phyloP scores from a whole-genome alignment of 352 stramenopile species.

The Achlya hypogyna region DNA sequence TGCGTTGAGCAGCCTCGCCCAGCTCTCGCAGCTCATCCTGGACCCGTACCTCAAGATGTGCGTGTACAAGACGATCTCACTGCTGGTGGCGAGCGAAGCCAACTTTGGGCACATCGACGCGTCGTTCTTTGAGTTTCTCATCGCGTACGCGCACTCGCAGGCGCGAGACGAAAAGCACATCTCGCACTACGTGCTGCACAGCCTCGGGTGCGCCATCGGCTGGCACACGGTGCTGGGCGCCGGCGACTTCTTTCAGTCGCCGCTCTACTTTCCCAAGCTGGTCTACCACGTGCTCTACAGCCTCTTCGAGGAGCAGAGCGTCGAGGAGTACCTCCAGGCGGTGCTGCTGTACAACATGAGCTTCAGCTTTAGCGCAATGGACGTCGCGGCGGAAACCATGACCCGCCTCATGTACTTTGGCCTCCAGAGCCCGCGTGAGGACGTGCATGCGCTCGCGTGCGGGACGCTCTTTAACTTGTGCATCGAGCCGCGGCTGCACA shows the following conservation, averaged over 20 bases:
- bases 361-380: constrained; percentile 48
- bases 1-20: constrained; percentile 44
- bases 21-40: constrained; percentile 34
- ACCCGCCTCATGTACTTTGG: constrained; percentile 33
- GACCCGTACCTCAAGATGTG: constrained; percentile 6
- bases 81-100: constrained; percentile 37
- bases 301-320: constrained; percentile 29
- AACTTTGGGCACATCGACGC: constrained; percentile 38
- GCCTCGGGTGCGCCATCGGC: constrained; percentile 45
- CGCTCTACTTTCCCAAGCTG: constrained; percentile 34
- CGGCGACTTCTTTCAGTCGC: constrained; percentile 42
- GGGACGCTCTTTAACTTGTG: constrained; percentile 57
- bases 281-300: constrained; percentile 37
- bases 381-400: constrained; percentile 33
- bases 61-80: constrained; percentile 28
- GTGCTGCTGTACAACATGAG: constrained; percentile 69
- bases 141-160: constrained; percentile 34
- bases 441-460: constrained; percentile 28
- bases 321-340: constrained; percentile 50
- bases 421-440: background rate
- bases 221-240: constrained; percentile 31
- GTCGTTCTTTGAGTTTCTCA: constrained; percentile 45
- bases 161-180: constrained; percentile 20
- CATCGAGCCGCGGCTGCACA: constrained; percentile 49
- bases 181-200: constrained; percentile 56